Percentiles rank a stretch among this genome's conserved stretches.
phyloP scores from a whole-genome alignment of 148 eudicot species.

The Drosera capensis region DNA sequence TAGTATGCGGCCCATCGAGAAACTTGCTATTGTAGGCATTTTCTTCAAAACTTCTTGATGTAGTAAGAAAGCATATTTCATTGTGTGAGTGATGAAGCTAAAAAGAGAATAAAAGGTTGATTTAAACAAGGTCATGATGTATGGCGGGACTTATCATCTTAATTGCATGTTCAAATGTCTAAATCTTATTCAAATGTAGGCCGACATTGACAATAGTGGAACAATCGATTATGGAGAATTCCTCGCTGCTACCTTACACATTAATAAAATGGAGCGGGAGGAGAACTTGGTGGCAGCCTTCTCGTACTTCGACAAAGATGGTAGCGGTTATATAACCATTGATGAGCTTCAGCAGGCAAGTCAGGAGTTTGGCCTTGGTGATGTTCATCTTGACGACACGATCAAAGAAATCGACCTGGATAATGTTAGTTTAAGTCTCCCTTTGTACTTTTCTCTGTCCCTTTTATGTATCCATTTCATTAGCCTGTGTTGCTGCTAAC shows the following conservation, averaged over 20 bases:
- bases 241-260: slow-evolving; percentile 11
- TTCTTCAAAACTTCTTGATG: no score
- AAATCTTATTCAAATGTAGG: slow-evolving; percentile 2
- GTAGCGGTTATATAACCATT: slow-evolving; percentile 9
- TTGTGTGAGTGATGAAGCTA: background rate
- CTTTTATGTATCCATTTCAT: background rate
- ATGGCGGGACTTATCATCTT: no score
- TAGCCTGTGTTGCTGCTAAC: background rate
- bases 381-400: slow-evolving; percentile 9
- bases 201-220: slow-evolving; percentile 11
- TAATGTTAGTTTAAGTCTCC: slow-evolving; percentile 11
- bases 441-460: background rate
- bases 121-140: no score
- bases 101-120: no score
- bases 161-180: no score
- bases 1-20: no score
- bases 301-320: slow-evolving; percentile 11
- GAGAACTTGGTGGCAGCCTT: slow-evolving; percentile 10
- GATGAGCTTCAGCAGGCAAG: slow-evolving; percentile 15
- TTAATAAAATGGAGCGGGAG: slow-evolving; percentile 12
- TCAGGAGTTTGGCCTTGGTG: slow-evolving; percentile 12
- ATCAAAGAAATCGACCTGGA: slow-evolving; percentile 14
- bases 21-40: no score
- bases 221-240: slow-evolving; percentile 12
- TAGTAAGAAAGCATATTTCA: background rate